phyloP scores from a whole-genome alignment of 345 rosid genomes.

The Gossypium rotundifolium region DNA sequence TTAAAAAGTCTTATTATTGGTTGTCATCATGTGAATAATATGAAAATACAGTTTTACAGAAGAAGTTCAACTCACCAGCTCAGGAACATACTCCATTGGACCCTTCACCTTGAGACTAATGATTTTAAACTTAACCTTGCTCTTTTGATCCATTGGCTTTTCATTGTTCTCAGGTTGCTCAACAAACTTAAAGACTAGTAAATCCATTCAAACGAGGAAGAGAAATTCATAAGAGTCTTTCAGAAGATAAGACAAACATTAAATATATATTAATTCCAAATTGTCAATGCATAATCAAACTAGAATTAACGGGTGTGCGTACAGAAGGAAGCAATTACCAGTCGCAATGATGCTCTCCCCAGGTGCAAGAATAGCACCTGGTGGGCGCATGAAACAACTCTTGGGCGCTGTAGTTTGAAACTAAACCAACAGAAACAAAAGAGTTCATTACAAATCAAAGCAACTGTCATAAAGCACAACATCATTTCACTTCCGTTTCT shows the following conservation, averaged over 20 bases:
- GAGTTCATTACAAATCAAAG: neutral
- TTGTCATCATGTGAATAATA: neutral
- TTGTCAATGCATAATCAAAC: neutral
- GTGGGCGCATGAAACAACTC: conserved; percentile 99
- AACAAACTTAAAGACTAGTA: conserved; percentile 86
- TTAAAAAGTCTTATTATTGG: neutral
- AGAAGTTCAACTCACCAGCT: conserved; percentile 58
- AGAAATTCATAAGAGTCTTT: neutral
- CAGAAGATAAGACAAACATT: neutral
- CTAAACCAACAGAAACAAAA: conserved; percentile 31
- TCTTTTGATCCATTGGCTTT: conserved; percentile 82
- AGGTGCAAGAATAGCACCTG: conserved; percentile 91
- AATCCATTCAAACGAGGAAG: conserved; percentile 18
- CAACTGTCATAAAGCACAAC: neutral
- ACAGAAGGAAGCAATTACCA: conserved; percentile 35
- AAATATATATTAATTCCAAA: neutral
- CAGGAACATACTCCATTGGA: conserved; percentile 82
- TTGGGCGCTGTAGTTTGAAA: conserved; percentile 98
- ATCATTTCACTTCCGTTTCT: no score
- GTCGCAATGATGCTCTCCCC: conserved; percentile 86
- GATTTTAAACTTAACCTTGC: conserved; percentile 84
- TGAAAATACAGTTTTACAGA: neutral
- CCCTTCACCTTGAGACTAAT: conserved; percentile 91
- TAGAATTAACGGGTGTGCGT: neutral
- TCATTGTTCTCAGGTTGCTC: conserved; percentile 95